Conservation (phyloP, 2,329 filamentous ascomycete genomes). For the Colletotrichum noveboracense region DNA sequence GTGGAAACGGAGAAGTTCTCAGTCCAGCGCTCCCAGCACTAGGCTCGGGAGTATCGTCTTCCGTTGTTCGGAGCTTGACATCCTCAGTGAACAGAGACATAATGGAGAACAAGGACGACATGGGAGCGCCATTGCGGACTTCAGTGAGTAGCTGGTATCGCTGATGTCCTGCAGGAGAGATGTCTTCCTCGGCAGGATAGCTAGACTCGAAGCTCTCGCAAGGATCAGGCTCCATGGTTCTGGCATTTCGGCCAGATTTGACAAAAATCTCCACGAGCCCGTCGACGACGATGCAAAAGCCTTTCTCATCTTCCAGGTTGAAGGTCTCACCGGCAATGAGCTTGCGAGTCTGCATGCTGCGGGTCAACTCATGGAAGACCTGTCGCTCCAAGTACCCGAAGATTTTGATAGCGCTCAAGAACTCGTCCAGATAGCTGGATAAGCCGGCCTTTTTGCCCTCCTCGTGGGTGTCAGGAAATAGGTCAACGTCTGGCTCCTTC, state of each 20-base stretch:
- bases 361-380: conserved; percentile 95
- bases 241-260: conserved; percentile 74
- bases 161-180: conserved; percentile 69
- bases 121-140: conserved; percentile 95
- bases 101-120: conserved; percentile 98
- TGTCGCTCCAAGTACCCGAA: conserved; percentile 96
- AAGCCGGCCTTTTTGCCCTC: conserved; percentile 88
- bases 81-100: conserved; percentile 97
- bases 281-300: conserved; percentile 96
- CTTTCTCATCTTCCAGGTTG: conserved; percentile 95
- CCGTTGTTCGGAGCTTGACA: conserved; percentile 78
- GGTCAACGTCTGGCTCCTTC: conserved; percentile 92
- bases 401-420: conserved; percentile 97
- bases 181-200: conserved; percentile 67
- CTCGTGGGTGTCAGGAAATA: conserved; percentile 93
- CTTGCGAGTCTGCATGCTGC: conserved; percentile 98
- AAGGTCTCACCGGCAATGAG: conserved; percentile 95
- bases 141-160: conserved; percentile 95
- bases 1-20: conserved; percentile 12
- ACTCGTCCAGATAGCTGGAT: conserved; percentile 97
- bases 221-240: conserved; percentile 32
- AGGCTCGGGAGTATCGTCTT: conserved; percentile 50
- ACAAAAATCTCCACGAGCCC: conserved; percentile 97
- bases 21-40: not conserved
- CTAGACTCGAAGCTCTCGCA: conserved; percentile 52